Evolutionary conservation across 352 stramenopile species (phyloP), one percentile per base, ranked within the genome.

Genomic region (Pseudoperonospora humuli): DNA sequence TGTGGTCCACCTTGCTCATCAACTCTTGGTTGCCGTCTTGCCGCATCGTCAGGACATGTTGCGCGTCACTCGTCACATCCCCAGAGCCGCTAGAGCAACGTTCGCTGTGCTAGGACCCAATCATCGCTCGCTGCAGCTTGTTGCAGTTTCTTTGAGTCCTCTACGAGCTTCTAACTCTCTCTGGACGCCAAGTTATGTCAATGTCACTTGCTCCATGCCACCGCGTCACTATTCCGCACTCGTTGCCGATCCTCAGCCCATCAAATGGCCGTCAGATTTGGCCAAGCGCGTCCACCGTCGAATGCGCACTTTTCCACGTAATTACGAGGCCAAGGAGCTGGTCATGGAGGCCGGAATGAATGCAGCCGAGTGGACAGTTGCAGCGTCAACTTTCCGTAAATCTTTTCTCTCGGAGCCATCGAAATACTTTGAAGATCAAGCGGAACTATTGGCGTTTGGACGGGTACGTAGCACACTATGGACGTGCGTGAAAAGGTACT

Each of bases 321-420:
- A 82, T 67, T 82, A 74, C 43, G 70, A 90, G 39, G 67, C 61
- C 18, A 81, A 81, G 28, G 64, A 72, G 45, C 58, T 90, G 26
- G 70, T 68, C 23, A 63, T 86, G 19, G 64, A 83, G 27, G 73
- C 77, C 7, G 77, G 77, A 0, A 50, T 87, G 45, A 90, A 86
- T 51, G 41, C 70, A 0, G 55, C 60, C 5, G 63, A 87, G 40
- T 90, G 77, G 77, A 51, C 62, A 1, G 32, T 82, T 18, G 73
- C 74, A 1, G 54, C 77, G 5, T 61, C 63, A 0, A 64, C 45
- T n/a, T 90, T 90, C 45, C 68, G 75, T 26, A 69, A 76, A 42
- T 67, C 71, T 24, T 81, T 90, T 42, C 46, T 84, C 14, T 66
- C 63, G 13, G 42, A 69, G 13, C 77, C 77, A 0, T 47, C 61